A percentile compares a stretch with the other conserved stretches of the same genome.
phyloP scores from a whole-genome alignment of 1,284 basidiomycete species.

The Apiotrichum sp. region DNA sequence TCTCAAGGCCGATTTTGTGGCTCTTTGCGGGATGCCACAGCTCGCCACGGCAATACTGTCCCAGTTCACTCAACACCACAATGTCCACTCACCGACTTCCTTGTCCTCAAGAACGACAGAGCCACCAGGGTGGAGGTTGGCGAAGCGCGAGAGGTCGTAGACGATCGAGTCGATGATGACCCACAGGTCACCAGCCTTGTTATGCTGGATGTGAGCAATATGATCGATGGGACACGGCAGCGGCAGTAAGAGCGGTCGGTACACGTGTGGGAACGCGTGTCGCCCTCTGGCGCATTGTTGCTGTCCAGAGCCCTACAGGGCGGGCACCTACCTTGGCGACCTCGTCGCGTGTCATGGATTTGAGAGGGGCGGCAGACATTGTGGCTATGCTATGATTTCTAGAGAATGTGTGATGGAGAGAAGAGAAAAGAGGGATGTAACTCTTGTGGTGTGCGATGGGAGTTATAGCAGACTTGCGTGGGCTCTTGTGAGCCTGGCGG shows the following conservation, averaged over 20 bases:
- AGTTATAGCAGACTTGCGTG: no score
- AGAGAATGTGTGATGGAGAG: neutral
- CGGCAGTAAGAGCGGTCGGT: no score
- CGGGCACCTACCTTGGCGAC: conserved; percentile 46
- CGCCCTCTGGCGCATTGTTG: no score
- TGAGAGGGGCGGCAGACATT: conserved; percentile 26
- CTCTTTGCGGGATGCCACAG: no score
- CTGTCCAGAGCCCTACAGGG: no score
- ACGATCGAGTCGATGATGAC: conserved; percentile 75
- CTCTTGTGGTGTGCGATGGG: no score
- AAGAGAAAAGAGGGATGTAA: neutral
- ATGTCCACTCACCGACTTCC: conserved; percentile 58
- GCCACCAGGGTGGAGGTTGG: conserved; percentile 75
- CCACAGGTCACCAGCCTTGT: conserved; percentile 71
- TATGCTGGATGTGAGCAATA: conserved; percentile 54
- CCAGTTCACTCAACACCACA: neutral
- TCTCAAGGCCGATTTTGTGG: no score
- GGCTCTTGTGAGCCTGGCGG: no score
- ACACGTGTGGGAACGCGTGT: no score
- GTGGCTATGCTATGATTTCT: neutral
- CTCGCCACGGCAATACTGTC: no score
- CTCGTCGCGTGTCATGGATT: conserved; percentile 44
- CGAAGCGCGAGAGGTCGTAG: conserved; percentile 72
- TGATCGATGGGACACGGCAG: no score
- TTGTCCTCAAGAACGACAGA: conserved; percentile 63